Base-by-base conservation (phyloP, 2,329 filamentous ascomycete species). In the Apiospora sp. region DNA sequence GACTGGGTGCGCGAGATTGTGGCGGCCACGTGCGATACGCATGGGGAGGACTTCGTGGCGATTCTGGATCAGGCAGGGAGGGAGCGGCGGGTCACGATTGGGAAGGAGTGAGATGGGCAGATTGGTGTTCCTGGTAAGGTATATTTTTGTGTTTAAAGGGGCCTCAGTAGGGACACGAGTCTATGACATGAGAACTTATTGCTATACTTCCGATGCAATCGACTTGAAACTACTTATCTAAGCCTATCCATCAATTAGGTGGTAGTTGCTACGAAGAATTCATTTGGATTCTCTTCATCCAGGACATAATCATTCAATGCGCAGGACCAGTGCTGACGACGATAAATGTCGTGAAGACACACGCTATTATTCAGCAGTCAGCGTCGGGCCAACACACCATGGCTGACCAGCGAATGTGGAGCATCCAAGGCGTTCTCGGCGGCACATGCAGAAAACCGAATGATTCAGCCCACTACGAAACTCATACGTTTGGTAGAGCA, bases 1-100 rank as follows among this genome's bases (percentile, higher is more conserved):
- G 72, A 75, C 34, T 80, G 79, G 80, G 81, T 78, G n/a, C 71
- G 75, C 49, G 76, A 78, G 27, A 61, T 78, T 0, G 74, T 81
- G n/a, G 37, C 54, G 71, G 73, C 70, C 51, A 72, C 72, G 2
- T 73, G 75, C 70, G 58, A 75, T 61, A 76, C 72, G 16, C 71
- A 74, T 19, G 68, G 43, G 6, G 7, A 7, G 34, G 48, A 73
- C 43, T 22, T 69, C 24, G 72, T 27, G 5, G 37, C 19, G 8
- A 61, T 73, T 13, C 69, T 73, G 12, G 70, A 72, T 27, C 46
- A 37, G 41, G 64, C 58, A 16, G 72, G 67, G 3, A n/a, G 34
- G 67, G 70, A 73, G 4, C 44, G 48, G 67, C 7, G n/a, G 16
- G 30, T n/a, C 6, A 70, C 48, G 67, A 24, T 41, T 64, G 58